Base-by-base conservation (phyloP, 2,329 filamentous ascomycete species). In the Dactylellina sp. region DNA sequence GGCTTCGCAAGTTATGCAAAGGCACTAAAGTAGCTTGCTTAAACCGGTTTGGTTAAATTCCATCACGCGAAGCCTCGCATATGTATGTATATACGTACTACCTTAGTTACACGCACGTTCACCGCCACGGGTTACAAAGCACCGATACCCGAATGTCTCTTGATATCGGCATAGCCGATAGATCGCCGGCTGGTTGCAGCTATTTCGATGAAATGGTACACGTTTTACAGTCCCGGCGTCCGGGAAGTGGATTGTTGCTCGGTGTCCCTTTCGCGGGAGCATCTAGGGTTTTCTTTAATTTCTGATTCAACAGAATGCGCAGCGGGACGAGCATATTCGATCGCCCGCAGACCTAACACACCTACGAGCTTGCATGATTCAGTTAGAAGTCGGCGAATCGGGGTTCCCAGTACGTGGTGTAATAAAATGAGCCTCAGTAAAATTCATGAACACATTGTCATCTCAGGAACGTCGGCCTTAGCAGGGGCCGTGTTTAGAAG, bases 151-250 rank as follows among this genome's bases (percentile, higher is more conserved):
- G 53, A n/a, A 57, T 35, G 22, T n/a, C 28, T 42, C 24, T n/a
- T 12, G 9, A 57, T 57, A 14, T 42, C 53, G 53, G 53, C 53
- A 7, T 25, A 42, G 16, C 53, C 53, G 53, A 57, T 42, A 44
- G 53, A 57, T 44, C 53, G 20, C 14, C 25, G 9, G 18, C 11
- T 28, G 5, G 11, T 28, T 46, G 12, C 16, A 46, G 12, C 16
- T 12, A 20, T 16, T 9, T 7, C 5, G 16, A 4, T 2, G 4
- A 16, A 5, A 12, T 7, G 4, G 2, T 46, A 46, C 2, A 20
- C n/a, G n/a, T 46, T 46, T 20, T 7, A 5, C n/a, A 40, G n/a
- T 12, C 37, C 9, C n/a, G 37, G 9, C 5, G 9, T 40, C n/a
- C 37, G 37, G 28, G 28, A 32, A 32, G 28, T 32, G 9, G 28